Evolutionary conservation across 2,329 filamentous ascomycete species (phyloP).

Genomic region (Sclerotinia spermophila): DNA sequence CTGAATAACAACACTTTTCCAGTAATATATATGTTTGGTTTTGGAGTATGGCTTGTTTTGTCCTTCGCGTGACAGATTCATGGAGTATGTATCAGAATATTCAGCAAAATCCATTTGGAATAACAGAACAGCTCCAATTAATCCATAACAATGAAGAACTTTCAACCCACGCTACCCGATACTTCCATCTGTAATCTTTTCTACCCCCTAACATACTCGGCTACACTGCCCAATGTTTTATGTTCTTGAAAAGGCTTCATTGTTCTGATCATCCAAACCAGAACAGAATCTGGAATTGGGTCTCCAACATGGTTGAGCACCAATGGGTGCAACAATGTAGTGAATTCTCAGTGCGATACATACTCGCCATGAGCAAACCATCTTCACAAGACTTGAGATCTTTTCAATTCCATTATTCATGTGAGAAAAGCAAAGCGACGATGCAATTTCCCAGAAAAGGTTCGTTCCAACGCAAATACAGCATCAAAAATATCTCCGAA

Average conservation of each 20-base stretch:
- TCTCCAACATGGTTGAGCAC: not conserved
- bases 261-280: not conserved
- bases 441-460: not conserved
- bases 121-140: not conserved
- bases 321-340: not conserved
- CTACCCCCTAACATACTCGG: not conserved
- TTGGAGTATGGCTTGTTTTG: not conserved
- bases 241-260: not conserved
- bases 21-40: not conserved
- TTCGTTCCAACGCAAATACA: no score
- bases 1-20: not conserved
- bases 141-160: not conserved
- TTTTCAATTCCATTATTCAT: not conserved
- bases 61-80: not conserved
- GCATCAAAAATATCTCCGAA: not conserved
- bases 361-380: not conserved
- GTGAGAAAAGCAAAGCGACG: not conserved
- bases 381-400: not conserved
- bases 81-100: not conserved
- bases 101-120: not conserved
- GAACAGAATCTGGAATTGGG: not conserved
- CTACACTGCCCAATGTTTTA: no score
- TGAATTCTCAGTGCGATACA: no score
- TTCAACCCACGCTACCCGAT: not conserved
- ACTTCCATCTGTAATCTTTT: not conserved